Evolutionary conservation across 257 asterid species (phyloP).

Genomic region (Solanum peruvianum): DNA sequence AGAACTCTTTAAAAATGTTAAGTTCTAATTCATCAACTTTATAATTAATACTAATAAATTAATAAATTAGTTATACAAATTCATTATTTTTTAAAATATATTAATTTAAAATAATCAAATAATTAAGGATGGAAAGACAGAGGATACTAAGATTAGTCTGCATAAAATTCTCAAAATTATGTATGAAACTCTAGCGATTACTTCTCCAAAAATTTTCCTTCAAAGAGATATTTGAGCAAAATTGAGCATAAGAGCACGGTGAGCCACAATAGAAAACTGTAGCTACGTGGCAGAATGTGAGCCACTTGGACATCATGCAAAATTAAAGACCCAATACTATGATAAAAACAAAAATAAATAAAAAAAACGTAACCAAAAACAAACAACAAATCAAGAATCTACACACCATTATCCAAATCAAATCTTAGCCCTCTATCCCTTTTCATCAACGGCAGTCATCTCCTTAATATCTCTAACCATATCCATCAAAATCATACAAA

Average conservation of each 20-base stretch:
- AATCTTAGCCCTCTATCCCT: constrained; percentile 33
- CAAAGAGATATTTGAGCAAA: neutral
- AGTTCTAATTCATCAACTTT: no score
- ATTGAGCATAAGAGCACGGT: neutral
- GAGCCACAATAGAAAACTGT: neutral
- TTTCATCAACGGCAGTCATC: constrained; percentile 26
- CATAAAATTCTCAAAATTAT: neutral
- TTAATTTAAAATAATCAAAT: no score
- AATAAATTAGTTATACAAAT: no score
- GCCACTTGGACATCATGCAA: constrained; percentile 19
- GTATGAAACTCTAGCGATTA: neutral
- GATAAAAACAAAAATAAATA: neutral
- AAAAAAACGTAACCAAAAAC: constrained; percentile 1
- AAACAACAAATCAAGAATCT: constrained; percentile 12
- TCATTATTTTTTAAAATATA: no score
- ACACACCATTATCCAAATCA: constrained; percentile 33
- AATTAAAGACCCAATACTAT: neutral
- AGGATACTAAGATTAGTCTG: neutral
- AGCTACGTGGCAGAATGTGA: constrained; percentile 23
- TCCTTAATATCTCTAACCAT: constrained; percentile 49
- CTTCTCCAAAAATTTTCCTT: neutral
- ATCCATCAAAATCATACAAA: constrained; percentile 34
- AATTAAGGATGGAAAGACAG: no score
- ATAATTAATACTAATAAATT: no score
- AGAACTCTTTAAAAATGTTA: no score